phyloP scores from a whole-genome alignment of 2,329 filamentous ascomycete genomes.

The Coniochaeta sp. region DNA sequence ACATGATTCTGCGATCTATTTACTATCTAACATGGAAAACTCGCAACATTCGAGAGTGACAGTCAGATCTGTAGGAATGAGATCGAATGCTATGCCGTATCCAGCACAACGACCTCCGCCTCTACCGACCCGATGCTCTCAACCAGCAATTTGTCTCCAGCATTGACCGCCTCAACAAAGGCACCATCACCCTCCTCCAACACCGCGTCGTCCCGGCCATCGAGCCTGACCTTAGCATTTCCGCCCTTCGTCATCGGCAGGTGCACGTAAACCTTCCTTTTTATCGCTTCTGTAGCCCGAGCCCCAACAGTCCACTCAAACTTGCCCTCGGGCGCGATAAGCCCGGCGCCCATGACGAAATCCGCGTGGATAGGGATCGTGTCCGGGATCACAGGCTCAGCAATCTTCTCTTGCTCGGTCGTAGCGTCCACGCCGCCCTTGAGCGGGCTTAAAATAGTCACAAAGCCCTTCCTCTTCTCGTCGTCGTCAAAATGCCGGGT shows the following conservation, averaged over 20 bases:
- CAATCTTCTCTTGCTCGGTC: constrained; percentile 54
- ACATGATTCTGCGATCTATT: too few relatives aligned
- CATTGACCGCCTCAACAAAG: constrained; percentile 59
- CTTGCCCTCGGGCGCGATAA: constrained; percentile 56
- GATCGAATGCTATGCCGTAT: constrained; percentile 40
- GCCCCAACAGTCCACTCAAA: constrained; percentile 70
- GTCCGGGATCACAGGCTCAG: constrained; percentile 51
- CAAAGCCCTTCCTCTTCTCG: constrained; percentile 62
- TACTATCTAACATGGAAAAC: not conserved
- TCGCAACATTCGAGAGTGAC: too few relatives aligned
- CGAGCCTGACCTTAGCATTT: constrained; percentile 63
- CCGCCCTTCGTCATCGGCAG: constrained; percentile 72
- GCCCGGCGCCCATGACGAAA: constrained; percentile 72
- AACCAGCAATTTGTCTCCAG: constrained; percentile 55
- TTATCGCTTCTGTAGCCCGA: constrained; percentile 38
- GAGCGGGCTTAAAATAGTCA: constrained; percentile 69
- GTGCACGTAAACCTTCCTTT: constrained; percentile 74
- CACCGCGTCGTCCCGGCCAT: constrained; percentile 57
- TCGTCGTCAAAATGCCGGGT: constrained; percentile 67
- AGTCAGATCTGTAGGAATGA: too few relatives aligned
- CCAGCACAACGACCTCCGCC: constrained; percentile 62
- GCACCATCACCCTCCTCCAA: constrained; percentile 75
- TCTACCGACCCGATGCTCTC: constrained; percentile 63
- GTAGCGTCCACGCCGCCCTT: constrained; percentile 59
- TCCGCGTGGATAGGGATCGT: constrained; percentile 82